Base-by-base conservation (phyloP, 108 stramenopile species). In the Skeletonema tropicum region DNA sequence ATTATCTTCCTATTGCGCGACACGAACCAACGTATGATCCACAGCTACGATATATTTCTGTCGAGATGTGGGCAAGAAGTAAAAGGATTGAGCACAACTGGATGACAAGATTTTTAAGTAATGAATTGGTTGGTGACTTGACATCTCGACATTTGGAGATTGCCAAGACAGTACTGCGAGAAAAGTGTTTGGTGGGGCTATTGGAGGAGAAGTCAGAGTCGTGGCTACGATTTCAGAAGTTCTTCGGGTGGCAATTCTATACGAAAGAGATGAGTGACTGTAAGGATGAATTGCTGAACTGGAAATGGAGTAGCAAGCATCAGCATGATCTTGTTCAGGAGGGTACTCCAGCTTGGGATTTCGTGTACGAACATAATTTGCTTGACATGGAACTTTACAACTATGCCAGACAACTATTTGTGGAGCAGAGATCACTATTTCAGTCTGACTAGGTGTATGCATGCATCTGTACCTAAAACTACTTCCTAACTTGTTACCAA, bases 181-280 rank as follows among this genome's bases (percentile, higher is more conserved):
- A 69, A 31, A 87, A 87, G 68, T 87, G 83, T 52, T 72, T 87
- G 1, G 83, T 87, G 21, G 86, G 86, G 2, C 68, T 87, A 6
- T n/a, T 77, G 32, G 83, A 84, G 3, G 80, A 75, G 46, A 36
- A 42, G 23, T 74, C 77, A 45, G 80, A 82, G 45, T 75, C 79
- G 5, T 57, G 80, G 35, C 38, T 31, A 35, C 46, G 83, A 39
- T 65, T 82, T 38, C 63, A 78, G 57, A 68, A 77, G n/a, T 87
- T 76, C 64, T 74, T 76, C 45, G 62, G 70, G 9, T 87, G 86
- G 86, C 19, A 23, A 55, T 55, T 55, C 23, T 45, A 45, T n/a
- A 55, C 14, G 8, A 6, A 55, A 25, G 52, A 55, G 52, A 55
- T 55, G 52, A 5, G 52, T 6, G 21, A 55, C 0, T 55, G 52